Evolutionary conservation across 495 filamentous ascomycete genomes (phyloP).

Genomic region (Letharia columbiana): DNA sequence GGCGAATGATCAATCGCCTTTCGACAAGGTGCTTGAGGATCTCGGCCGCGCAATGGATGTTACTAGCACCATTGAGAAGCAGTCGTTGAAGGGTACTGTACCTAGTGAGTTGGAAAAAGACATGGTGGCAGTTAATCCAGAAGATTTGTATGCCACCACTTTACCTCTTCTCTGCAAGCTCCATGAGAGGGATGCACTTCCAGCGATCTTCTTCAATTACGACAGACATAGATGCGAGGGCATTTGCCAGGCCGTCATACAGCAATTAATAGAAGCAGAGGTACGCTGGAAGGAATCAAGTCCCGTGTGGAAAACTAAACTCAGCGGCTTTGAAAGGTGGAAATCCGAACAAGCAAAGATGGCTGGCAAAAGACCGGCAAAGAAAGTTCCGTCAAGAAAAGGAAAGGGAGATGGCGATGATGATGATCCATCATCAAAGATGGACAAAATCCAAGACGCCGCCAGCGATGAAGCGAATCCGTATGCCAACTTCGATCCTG

Average conservation of each 20-base stretch:
- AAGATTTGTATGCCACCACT: constrained; percentile 38
- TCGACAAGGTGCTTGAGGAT: constrained; percentile 45
- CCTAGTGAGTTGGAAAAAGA: constrained; percentile 18
- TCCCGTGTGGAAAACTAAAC: constrained; percentile 48
- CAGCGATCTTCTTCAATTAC: constrained; percentile 70
- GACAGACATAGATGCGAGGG: constrained; percentile 55
- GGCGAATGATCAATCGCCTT: constrained; percentile 48
- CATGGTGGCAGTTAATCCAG: constrained; percentile 16
- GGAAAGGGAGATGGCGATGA: constrained; percentile 35
- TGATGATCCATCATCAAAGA: constrained; percentile 38
- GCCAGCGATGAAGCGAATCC: constrained; percentile 44
- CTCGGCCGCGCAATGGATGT: constrained; percentile 21
- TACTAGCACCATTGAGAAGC: constrained; percentile 11
- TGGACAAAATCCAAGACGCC: constrained; percentile 45
- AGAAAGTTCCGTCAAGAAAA: constrained; percentile 33
- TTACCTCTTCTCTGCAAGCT: constrained; percentile 54
- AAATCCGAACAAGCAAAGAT: constrained; percentile 34
- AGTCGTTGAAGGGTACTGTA: constrained; percentile 15
- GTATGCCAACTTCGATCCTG: constrained; percentile 56
- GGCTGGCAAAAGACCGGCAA: constrained; percentile 31
- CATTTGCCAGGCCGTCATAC: constrained; percentile 40
- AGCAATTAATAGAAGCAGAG: constrained; percentile 47
- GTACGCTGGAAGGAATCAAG: constrained; percentile 45
- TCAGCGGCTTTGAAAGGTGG: constrained; percentile 46
- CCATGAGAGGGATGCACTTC: constrained; percentile 54